Base-by-base conservation (phyloP, 208 protist species). In the Acanthamoeba lenticulata region DNA sequence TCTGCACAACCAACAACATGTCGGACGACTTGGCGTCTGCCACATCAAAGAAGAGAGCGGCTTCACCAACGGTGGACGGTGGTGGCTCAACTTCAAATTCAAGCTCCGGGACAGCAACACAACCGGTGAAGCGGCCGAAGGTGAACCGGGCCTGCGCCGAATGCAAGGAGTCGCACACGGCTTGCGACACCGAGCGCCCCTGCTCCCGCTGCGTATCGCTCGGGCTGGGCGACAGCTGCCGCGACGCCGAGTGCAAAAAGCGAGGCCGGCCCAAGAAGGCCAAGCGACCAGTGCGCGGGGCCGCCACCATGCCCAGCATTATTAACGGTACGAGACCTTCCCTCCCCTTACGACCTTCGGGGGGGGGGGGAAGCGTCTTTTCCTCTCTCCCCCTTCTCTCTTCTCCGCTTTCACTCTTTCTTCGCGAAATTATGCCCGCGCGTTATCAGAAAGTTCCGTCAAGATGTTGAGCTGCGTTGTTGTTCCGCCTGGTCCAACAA, bases 101-200 rank as follows among this genome's bases (percentile, higher is more conserved):
- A 11, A 42, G 32, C 7, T 72, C 34, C 32, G 62, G 34, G 27
- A 29, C 17, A 4, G 62, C n/a, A 2, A 19, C 62, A 19, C 52
- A 11, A 21, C 27, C 62, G 62, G 15, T 29, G 6, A 72, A 72
- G 27, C 62, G 62, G 36, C 32, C 62, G 13, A 85, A 85, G 74
- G 74, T 72, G 62, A 72, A 45, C 38, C 74, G 74, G 21, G 74
- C 74, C 42, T 85, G 74, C 74, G 38, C 44, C 42, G 42, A 57
- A 36, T 85, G 85, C 52, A 91, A 91, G 57, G 55, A 91, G 85
- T 36, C 85, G n/a, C 85, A 91, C 27, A 67, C 85, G 47, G 85
- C 85, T 29, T 91, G 85, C 29, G 85, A 91, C 34, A 69, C 21
- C 44, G 24, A 91, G 17, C 29, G 85, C 17, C 85, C 85, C 24